Percentiles rank a stretch among this genome's conserved stretches.
These are phyloP conservation scores for Aspergillus uvarum DNA, from an alignment of 2,329 filamentous ascomycete species.

Conservation along the genomic window DNA sequence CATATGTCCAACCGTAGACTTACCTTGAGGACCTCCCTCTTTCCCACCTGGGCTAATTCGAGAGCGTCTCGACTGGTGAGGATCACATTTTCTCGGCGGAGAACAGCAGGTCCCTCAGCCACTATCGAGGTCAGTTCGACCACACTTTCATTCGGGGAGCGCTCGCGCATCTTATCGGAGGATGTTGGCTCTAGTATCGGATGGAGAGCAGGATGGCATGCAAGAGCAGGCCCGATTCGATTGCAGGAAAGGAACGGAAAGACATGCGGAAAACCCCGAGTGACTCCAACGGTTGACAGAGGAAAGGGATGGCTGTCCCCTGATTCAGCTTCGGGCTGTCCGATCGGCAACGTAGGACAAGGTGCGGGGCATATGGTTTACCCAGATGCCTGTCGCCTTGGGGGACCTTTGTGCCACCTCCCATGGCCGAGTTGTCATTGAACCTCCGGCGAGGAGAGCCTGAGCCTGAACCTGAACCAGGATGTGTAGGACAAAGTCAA, in stretches of 20 bases:
- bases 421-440: neutral
- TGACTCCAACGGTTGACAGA: neutral
- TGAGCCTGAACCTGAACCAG: neutral
- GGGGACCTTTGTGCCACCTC: neutral
- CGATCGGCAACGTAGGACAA: neutral
- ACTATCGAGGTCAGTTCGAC: neutral
- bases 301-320: neutral
- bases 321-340: neutral
- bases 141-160: neutral
- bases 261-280: neutral
- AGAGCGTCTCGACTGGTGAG: constrained; percentile 2
- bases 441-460: neutral
- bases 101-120: neutral
- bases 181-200: neutral
- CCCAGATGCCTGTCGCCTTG: neutral
- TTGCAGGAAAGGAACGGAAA: neutral
- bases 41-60: constrained; percentile 14
- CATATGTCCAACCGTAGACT: neutral
- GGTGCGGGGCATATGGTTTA: neutral
- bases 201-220: neutral
- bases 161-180: neutral
- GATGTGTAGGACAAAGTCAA: neutral
- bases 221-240: neutral
- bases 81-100: neutral
- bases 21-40: constrained; percentile 16